Percentiles rank a stretch among this genome's conserved stretches.
These are phyloP conservation scores for Aspergillus caelatus DNA, from an alignment of 2,329 filamentous ascomycete genomes.

Conservation along the genomic window DNA sequence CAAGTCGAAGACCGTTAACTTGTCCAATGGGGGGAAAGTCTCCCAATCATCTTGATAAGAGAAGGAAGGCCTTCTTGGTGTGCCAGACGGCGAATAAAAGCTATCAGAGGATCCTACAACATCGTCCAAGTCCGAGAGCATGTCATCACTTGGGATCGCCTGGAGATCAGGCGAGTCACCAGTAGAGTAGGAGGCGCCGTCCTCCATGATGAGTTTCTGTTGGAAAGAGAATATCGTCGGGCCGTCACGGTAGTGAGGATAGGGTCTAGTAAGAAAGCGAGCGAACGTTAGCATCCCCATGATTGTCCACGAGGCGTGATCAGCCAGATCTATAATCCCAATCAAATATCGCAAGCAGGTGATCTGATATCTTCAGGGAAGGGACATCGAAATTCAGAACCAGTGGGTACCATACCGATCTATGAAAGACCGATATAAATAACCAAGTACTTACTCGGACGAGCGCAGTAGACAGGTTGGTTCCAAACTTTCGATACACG, in stretches of 20 bases:
- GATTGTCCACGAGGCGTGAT: slow-evolving; percentile 11
- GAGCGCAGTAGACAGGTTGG: neutral
- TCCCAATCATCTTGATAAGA: slow-evolving; percentile 92
- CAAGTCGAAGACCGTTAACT: slow-evolving; percentile 87
- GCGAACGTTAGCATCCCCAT: slow-evolving; percentile 44
- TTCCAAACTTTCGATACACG: slow-evolving; percentile 5
- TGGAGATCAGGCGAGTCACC: slow-evolving; percentile 29
- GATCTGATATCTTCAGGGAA: neutral
- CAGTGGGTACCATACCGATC: neutral
- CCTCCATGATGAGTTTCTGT: slow-evolving; percentile 40
- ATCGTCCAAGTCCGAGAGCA: slow-evolving; percentile 32
- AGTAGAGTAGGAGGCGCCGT: slow-evolving; percentile 20
- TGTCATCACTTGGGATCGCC: slow-evolving; percentile 26
- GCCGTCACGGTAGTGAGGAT: slow-evolving; percentile 35
- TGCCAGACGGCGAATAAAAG: slow-evolving; percentile 31
- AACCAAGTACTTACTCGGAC: neutral
- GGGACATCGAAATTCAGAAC: neutral
- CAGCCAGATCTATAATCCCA: neutral
- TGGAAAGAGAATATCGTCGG: slow-evolving; percentile 42
- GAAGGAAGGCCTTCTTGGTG: slow-evolving; percentile 63
- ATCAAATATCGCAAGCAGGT: neutral
- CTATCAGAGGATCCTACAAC: slow-evolving; percentile 27
- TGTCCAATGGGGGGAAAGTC: slow-evolving; percentile 81
- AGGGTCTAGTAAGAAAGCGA: slow-evolving; percentile 42
- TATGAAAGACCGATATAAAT: neutral